These are phyloP conservation scores for Phytophthora kernoviae DNA, from an alignment of 352 stramenopile species.

Conservation along the genomic window DNA sequence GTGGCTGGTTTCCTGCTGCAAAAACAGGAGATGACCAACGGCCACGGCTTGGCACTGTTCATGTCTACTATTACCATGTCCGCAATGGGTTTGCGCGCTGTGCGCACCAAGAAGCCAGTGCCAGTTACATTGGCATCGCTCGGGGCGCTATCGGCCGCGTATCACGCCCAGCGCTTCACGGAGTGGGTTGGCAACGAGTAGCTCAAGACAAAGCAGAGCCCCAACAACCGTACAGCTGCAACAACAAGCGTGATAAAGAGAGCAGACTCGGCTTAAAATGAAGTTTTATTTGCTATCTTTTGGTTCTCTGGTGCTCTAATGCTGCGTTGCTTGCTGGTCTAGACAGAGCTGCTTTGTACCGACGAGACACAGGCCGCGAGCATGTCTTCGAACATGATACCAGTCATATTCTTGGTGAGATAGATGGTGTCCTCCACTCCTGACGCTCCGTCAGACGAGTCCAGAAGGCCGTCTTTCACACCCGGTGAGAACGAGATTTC, in stretches of 20 bases:
- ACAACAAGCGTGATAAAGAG: too few species aligned
- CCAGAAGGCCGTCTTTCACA: slow-evolving; percentile 48
- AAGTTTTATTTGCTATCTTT: slow-evolving; percentile 5
- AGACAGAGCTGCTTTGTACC: slow-evolving; percentile 49
- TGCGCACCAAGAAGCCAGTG: slow-evolving; percentile 74
- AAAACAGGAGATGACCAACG: slow-evolving; percentile 81
- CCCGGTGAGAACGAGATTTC: slow-evolving; percentile 88
- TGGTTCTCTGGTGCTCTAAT: not conserved
- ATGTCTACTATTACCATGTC: slow-evolving; percentile 87
- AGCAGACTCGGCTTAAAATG: slow-evolving; percentile 12
- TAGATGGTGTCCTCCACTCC: slow-evolving; percentile 77
- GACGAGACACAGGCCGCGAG: slow-evolving; percentile 83
- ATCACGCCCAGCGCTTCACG: slow-evolving; percentile 81
- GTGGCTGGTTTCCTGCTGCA: slow-evolving; percentile 81
- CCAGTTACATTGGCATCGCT: slow-evolving; percentile 78
- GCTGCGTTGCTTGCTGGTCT: not conserved
- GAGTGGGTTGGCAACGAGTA: slow-evolving; percentile 89
- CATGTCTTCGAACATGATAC: slow-evolving; percentile 91
- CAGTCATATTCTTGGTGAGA: slow-evolving; percentile 86
- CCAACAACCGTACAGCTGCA: too few species aligned
- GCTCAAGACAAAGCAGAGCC: not conserved
- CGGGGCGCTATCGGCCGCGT: slow-evolving; percentile 77
- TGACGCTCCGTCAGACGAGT: slow-evolving; percentile 13
- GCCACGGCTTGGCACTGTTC: slow-evolving; percentile 80
- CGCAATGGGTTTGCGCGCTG: slow-evolving; percentile 82